phyloP scores from a whole-genome alignment of 2,329 filamentous ascomycete genomes.

The Orbilia oligospora region DNA sequence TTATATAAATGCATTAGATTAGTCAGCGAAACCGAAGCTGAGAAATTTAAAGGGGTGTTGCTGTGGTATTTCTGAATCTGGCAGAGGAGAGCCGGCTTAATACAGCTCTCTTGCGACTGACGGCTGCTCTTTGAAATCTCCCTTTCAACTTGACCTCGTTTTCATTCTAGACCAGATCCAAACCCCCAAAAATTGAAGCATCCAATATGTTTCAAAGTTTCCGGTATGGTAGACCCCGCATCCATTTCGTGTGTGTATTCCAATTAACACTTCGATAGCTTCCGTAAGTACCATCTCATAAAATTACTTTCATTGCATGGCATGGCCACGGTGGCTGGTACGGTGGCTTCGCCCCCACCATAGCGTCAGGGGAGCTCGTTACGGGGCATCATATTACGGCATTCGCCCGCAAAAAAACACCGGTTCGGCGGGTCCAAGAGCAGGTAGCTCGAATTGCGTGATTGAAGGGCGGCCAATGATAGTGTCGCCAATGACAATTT shows the following conservation, averaged over 20 bases:
- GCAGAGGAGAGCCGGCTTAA: conserved; percentile 8
- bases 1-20: too few relatives aligned
- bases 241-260: background rate
- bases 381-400: conserved; percentile 31
- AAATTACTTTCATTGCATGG: background rate
- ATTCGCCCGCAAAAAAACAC: conserved; percentile 32
- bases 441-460: conserved; percentile 54
- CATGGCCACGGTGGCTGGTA: conserved; percentile 26
- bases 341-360: conserved; percentile 28
- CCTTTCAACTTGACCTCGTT: conserved; percentile 3
- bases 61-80: conserved; percentile 23
- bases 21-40: background rate
- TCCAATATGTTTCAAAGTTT: conserved; percentile 10
- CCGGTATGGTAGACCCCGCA: background rate
- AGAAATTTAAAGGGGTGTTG: conserved; percentile 15
- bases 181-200: background rate
- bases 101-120: conserved; percentile 4
- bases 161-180: background rate
- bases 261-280: background rate
- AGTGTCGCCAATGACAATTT: conserved; percentile 43
- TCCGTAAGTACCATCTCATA: conserved; percentile 5
- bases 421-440: conserved; percentile 51
- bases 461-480: conserved; percentile 41
- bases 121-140: background rate
- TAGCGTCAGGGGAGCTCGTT: conserved; percentile 21